Percentiles rank a stretch among this genome's conserved stretches.
Evolutionary conservation across 179 eudicot genomes (phyloP).

Genomic region (Drosera spatulata): DNA sequence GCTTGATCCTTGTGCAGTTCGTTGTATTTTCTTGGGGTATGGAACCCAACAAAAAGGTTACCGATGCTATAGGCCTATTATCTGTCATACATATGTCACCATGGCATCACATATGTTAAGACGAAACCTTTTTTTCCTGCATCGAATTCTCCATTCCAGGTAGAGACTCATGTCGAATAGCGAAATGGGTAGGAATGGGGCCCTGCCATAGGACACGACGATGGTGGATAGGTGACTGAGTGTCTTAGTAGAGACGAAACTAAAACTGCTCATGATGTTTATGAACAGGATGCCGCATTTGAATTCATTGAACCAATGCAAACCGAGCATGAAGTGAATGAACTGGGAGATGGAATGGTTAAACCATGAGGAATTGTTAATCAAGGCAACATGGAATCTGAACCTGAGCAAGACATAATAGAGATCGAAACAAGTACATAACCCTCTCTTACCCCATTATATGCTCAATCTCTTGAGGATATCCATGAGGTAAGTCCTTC

Average conservation of each 20-base stretch:
- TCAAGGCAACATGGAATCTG: background rate
- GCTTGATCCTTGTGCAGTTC: background rate
- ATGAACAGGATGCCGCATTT: too few relatives aligned
- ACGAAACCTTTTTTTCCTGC: background rate
- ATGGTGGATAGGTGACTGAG: background rate
- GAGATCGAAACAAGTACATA: too few relatives aligned
- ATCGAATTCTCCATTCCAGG: conserved; percentile 5
- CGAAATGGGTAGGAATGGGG: background rate
- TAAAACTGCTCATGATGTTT: too few relatives aligned
- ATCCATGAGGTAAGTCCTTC: conserved; percentile 5
- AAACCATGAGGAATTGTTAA: too few relatives aligned
- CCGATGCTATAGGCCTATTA: background rate
- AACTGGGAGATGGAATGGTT: too few relatives aligned
- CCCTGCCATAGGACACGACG: background rate
- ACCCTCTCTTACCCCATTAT: conserved; percentile 1
- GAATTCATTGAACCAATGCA: too few relatives aligned
- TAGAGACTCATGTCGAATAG: conserved; percentile 1
- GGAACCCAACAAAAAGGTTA: conserved; percentile 1
- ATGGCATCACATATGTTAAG: conserved; percentile 1
- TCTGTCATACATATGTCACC: conserved; percentile 1
- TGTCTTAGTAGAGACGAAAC: background rate
- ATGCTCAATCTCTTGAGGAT: conserved; percentile 3
- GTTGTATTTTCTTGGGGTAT: background rate
- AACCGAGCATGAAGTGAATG: too few relatives aligned
- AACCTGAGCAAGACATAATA: background rate